phyloP scores from a whole-genome alignment of 257 asterid species.

The Rubia yunnanensis region DNA sequence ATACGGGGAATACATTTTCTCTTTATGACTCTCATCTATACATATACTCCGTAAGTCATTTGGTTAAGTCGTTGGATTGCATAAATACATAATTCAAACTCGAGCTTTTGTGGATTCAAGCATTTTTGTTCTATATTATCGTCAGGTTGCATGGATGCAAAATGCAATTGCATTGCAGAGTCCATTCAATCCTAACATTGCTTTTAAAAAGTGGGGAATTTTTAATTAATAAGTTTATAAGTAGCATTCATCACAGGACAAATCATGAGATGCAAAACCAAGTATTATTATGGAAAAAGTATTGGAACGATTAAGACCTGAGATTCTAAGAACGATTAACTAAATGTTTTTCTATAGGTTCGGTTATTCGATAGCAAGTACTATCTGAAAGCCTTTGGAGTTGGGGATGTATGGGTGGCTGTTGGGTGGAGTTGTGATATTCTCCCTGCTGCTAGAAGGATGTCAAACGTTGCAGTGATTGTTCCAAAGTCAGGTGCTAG shows the following conservation, averaged over 20 bases:
- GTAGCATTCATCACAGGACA: background rate
- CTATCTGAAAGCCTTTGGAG: constrained; percentile 79
- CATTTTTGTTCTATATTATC: background rate
- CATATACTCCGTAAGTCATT: background rate
- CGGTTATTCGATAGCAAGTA: constrained; percentile 71
- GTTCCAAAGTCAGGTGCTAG: constrained; percentile 95
- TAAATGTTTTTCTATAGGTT: constrained; percentile 39
- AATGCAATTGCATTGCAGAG: background rate
- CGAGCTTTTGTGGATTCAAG: background rate
- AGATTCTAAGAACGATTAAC: background rate
- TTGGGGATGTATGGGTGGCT: constrained; percentile 92
- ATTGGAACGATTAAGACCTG: background rate
- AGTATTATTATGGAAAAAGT: background rate
- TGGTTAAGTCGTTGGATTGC: background rate
- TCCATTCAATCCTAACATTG: background rate
- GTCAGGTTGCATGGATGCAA: background rate
- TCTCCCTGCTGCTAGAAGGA: constrained; percentile 74
- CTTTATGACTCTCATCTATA: background rate
- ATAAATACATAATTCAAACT: background rate
- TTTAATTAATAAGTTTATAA: background rate
- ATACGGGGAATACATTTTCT: background rate
- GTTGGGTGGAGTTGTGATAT: constrained; percentile 97
- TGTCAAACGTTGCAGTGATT: constrained; percentile 75
- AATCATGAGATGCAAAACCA: too few relatives aligned
- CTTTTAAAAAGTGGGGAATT: background rate